Conservation (phyloP, 225 moss, liverwort and hornwort genomes). For the Bryoerythrophyllum caledonicum region DNA sequence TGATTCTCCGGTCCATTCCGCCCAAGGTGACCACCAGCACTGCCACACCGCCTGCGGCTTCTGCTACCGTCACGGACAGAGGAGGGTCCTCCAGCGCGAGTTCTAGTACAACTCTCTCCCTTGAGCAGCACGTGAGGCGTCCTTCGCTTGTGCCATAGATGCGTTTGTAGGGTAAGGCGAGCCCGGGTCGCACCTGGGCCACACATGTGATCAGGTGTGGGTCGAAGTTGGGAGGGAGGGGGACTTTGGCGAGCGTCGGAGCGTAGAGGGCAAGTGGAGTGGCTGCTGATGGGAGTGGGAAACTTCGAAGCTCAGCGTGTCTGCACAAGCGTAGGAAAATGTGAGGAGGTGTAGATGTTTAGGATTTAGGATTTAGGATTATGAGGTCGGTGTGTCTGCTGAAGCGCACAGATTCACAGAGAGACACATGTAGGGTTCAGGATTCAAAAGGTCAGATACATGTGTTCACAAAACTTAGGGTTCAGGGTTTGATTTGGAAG, state of each 20-base stretch:
- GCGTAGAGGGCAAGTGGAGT: slow-evolving; percentile 23
- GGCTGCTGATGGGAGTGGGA: slow-evolving; percentile 27
- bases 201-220: slow-evolving; percentile 34
- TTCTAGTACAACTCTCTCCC: slow-evolving; percentile 22
- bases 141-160: slow-evolving; percentile 43
- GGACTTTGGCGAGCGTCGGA: slow-evolving; percentile 22
- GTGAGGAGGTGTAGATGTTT: too few species aligned
- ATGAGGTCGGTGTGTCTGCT: too few species aligned
- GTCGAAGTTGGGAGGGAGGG: slow-evolving; percentile 32
- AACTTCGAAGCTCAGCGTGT: slow-evolving; percentile 18
- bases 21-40: slow-evolving; percentile 39
- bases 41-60: slow-evolving; percentile 26
- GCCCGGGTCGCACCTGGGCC: slow-evolving; percentile 12
- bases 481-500: too few species aligned
- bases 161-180: slow-evolving; percentile 29
- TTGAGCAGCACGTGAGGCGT: slow-evolving; percentile 35
- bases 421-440: too few species aligned
- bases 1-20: slow-evolving; percentile 54
- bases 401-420: too few species aligned
- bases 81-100: slow-evolving; percentile 37
- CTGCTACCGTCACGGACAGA: slow-evolving; percentile 36
- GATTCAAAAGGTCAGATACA: too few species aligned
- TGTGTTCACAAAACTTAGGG: too few species aligned
- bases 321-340: slow-evolving; percentile 25
- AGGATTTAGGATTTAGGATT: too few species aligned